Evolutionary conservation across 306 rosid genomes (phyloP).

Genomic region (Luffa aegyptiaca): DNA sequence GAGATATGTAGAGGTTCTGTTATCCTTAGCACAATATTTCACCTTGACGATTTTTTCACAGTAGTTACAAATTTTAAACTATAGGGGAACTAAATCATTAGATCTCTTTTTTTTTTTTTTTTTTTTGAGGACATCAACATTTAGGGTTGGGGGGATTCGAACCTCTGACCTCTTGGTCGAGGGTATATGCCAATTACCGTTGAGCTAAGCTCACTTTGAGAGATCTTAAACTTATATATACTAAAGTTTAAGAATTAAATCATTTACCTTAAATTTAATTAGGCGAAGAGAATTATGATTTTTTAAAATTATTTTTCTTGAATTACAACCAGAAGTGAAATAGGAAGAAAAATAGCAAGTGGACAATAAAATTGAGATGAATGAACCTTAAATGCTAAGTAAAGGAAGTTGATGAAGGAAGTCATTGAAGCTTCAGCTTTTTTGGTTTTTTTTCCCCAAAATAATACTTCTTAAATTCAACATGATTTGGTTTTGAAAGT

Average conservation of each 20-base stretch:
- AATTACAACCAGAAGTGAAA: neutral
- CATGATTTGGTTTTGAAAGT: neutral
- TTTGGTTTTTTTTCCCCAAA: neutral
- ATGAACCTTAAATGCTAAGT: slow-evolving; percentile 8
- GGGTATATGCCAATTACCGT: too few relatives aligned
- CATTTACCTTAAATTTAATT: neutral
- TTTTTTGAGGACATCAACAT: too few relatives aligned
- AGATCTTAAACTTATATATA: neutral
- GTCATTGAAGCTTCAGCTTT: neutral
- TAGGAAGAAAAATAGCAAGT: neutral
- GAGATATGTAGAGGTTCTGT: too few relatives aligned
- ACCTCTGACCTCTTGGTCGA: too few relatives aligned
- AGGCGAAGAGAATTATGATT: neutral
- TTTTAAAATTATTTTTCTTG: neutral
- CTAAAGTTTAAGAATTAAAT: too few relatives aligned
- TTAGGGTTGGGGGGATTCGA: too few relatives aligned
- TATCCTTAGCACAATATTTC: too few relatives aligned
- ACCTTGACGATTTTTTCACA: too few relatives aligned
- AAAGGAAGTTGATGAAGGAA: neutral
- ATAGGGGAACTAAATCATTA: neutral
- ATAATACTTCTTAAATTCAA: neutral
- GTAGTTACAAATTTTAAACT: too few relatives aligned
- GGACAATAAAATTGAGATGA: neutral
- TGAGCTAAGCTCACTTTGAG: too few relatives aligned
- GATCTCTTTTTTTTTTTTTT: too few relatives aligned